Conservation (phyloP, 768 basidiomycete species). For the Mycena galericulata region DNA sequence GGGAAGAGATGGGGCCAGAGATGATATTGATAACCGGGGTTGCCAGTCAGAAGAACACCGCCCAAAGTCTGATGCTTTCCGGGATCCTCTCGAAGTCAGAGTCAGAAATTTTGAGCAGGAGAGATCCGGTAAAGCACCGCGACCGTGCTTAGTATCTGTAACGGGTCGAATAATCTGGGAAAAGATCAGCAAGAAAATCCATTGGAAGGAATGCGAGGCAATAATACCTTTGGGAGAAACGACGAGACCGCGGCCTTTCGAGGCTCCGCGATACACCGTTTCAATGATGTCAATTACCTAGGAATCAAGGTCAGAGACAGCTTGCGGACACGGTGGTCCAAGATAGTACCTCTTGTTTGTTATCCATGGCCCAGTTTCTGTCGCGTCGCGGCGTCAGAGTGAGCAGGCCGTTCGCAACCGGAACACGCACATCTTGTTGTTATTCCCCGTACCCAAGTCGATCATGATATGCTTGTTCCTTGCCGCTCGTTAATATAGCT, state of each 20-base stretch:
- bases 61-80: too few relatives aligned
- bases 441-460: conserved; percentile 99
- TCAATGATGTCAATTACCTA: conserved; percentile 98
- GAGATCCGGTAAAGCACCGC: too few relatives aligned
- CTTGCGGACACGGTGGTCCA: not conserved
- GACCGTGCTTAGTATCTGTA: conserved; percentile 82
- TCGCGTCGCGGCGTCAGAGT: not conserved
- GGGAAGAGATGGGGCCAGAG: too few relatives aligned
- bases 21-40: too few relatives aligned
- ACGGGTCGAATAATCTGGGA: conserved; percentile 82
- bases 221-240: conserved; percentile 91
- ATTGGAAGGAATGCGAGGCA: not conserved
- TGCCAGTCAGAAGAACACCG: too few relatives aligned
- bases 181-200: conserved; percentile 11
- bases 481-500: too few relatives aligned
- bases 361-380: conserved; percentile 99
- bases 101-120: too few relatives aligned
- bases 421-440: conserved; percentile 92
- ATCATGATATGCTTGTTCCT: conserved; percentile 99
- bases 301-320: not conserved
- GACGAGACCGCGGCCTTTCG: conserved; percentile 97
- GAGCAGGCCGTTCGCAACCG: not conserved
- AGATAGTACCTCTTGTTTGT: conserved; percentile 89
- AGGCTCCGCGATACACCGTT: conserved; percentile 97
- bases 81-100: too few relatives aligned